Conservation (phyloP, 192 early-diverging fungal genomes). For the Backusella parvicylindrica region DNA sequence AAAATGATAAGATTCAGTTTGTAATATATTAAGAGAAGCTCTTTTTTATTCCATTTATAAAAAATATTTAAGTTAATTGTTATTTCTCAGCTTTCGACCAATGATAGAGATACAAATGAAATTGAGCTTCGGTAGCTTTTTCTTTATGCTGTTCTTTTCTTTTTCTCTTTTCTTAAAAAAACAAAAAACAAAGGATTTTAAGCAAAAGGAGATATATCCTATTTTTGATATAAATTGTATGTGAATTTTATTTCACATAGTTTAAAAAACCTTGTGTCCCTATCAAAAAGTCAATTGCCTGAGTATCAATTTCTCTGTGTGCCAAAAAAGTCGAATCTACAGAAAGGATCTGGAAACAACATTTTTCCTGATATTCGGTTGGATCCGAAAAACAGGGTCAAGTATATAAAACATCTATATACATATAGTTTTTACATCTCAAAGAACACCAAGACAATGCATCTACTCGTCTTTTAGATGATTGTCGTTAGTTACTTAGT, state of each 20-base stretch:
- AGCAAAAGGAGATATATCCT: not conserved
- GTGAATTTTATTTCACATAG: not conserved
- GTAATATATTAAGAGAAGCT: too few species aligned
- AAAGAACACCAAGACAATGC: not conserved
- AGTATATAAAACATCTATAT: not conserved
- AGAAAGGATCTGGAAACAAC: not conserved
- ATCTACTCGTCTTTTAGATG: not conserved
- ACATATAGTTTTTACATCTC: not conserved
- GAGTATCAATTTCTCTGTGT: not conserved
- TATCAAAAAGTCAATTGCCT: not conserved
- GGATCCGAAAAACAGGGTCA: not conserved
- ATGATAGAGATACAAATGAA: too few species aligned
- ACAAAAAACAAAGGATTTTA: not conserved
- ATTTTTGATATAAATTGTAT: not conserved
- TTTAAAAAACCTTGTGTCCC: not conserved
- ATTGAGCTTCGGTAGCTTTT: too few species aligned
- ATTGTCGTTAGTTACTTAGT: not conserved
- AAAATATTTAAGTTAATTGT: too few species aligned
- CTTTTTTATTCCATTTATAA: too few species aligned
- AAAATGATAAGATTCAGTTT: too few species aligned
- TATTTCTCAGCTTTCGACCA: too few species aligned
- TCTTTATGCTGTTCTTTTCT: too few species aligned
- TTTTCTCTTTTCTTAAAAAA: not conserved
- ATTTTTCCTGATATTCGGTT: not conserved
- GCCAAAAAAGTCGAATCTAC: not conserved